phyloP scores from a whole-genome alignment of 2,329 filamentous ascomycete genomes.

The Thermoascus crustaceus region DNA sequence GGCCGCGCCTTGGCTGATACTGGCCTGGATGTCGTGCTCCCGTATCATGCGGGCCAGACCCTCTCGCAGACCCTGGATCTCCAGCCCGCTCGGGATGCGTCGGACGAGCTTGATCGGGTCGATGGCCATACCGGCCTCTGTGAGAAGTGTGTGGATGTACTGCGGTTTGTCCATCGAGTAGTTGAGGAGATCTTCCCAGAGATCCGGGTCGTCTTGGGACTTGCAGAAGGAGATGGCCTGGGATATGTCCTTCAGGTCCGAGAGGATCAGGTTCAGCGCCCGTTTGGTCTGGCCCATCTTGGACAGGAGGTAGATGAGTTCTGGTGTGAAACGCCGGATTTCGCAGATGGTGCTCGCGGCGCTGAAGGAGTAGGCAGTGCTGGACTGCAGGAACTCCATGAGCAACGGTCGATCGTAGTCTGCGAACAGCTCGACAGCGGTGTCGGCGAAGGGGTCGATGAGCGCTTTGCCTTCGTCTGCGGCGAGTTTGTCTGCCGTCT shows the following conservation, averaged over 20 bases:
- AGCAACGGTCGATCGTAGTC: conserved; percentile 70
- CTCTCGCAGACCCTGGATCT: conserved; percentile 83
- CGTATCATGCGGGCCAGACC: conserved; percentile 85
- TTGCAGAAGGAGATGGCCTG: conserved; percentile 94
- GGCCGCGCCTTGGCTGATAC: conserved; percentile 83
- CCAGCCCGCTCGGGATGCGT: conserved; percentile 83
- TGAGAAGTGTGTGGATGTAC: conserved; percentile 85
- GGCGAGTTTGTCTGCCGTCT: conserved; percentile 40
- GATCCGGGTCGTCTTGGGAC: conserved; percentile 79
- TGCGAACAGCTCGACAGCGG: conserved; percentile 79
- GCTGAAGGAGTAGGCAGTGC: conserved; percentile 82
- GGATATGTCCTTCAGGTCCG: conserved; percentile 80
- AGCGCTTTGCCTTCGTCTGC: conserved; percentile 55
- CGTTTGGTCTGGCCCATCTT: conserved; percentile 92
- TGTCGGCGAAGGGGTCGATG: conserved; percentile 78
- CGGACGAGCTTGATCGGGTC: conserved; percentile 84
- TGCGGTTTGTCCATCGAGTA: conserved; percentile 97
- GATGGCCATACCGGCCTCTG: conserved; percentile 89
- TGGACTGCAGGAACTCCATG: conserved; percentile 78
- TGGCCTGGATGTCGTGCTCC: conserved; percentile 91
- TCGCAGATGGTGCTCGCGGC: conserved; percentile 67
- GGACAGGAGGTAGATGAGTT: conserved; percentile 90
- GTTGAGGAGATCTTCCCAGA: conserved; percentile 90
- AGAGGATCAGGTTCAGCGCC: conserved; percentile 86
- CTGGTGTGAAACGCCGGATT: conserved; percentile 68